A percentile compares a stretch with the other conserved stretches of the same genome.
phyloP scores from a whole-genome alignment of 305 asterid species.

The Fraxinus paxiana region DNA sequence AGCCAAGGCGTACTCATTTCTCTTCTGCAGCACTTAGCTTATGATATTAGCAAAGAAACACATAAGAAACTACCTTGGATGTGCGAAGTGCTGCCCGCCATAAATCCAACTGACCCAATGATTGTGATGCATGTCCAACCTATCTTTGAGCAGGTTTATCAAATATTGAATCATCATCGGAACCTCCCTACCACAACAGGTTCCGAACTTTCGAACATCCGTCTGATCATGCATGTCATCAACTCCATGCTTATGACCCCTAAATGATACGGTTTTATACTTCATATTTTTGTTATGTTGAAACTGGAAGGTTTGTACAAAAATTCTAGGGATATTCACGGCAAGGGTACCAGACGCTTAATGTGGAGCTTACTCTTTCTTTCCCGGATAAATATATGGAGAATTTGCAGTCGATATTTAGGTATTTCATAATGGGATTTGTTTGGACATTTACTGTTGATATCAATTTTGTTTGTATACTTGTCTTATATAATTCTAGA shows the following conservation, averaged over 20 bases:
- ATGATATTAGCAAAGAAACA: constrained; percentile 33
- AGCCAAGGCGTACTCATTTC: constrained; percentile 58
- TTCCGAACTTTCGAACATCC: constrained; percentile 43
- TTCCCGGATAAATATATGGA: constrained; percentile 2
- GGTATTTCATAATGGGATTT: constrained; percentile 17
- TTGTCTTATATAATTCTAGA: neutral
- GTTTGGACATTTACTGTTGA: constrained; percentile 25
- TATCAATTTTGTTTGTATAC: constrained; percentile 37
- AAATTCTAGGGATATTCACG: constrained; percentile 10
- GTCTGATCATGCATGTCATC: constrained; percentile 73
- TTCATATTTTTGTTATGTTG: neutral
- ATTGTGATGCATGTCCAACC: constrained; percentile 76
- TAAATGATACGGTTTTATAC: constrained; percentile 37
- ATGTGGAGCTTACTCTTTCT: constrained; percentile 12
- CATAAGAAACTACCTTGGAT: constrained; percentile 42
- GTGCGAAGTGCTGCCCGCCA: constrained; percentile 37
- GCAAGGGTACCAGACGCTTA: constrained; percentile 10
- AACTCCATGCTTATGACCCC: constrained; percentile 74
- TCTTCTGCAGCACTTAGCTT: constrained; percentile 45
- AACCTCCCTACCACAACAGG: constrained; percentile 28
- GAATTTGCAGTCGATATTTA: constrained; percentile 16
- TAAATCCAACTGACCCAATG: constrained; percentile 61
- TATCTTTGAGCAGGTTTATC: constrained; percentile 62
- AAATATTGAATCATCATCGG: constrained; percentile 37
- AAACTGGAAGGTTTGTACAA: constrained; percentile 20